A percentile compares a stretch with the other conserved stretches of the same genome.
phyloP scores from a whole-genome alignment of 2,329 filamentous ascomycete species.

The Furcasterigmium furcatum region DNA sequence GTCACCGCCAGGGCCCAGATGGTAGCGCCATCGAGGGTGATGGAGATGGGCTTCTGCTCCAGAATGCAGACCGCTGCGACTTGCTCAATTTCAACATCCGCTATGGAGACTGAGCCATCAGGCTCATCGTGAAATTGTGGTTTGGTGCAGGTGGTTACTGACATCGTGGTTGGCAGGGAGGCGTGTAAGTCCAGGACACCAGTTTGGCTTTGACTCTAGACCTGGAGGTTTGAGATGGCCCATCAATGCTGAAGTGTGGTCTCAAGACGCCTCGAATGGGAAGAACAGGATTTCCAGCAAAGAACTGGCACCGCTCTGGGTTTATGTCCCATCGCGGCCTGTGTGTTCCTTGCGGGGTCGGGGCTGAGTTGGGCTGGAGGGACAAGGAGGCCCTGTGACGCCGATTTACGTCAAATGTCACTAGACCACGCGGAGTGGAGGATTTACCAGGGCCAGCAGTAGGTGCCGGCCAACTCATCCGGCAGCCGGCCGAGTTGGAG shows the following conservation, averaged over 20 bases:
- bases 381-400: neutral
- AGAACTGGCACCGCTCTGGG: neutral
- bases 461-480: no score
- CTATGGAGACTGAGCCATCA: constrained; percentile 1
- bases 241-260: constrained; percentile 1
- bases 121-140: constrained; percentile 7
- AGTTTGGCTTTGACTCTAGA: neutral
- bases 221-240: neutral
- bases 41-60: constrained; percentile 46
- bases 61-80: constrained; percentile 24
- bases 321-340: neutral
- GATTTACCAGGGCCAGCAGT: no score
- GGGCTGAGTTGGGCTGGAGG: no score
- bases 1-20: constrained; percentile 41
- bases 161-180: constrained; percentile 9
- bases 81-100: constrained; percentile 30
- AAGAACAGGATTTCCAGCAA: constrained; percentile 3
- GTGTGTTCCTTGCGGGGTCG: neutral
- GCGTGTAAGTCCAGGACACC: neutral
- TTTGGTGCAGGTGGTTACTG: constrained; percentile 8
- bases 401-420: constrained; percentile 4
- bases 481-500: no score
- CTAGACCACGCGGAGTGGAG: neutral
- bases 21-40: constrained; percentile 49
- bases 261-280: constrained; percentile 6